Base-by-base conservation (phyloP, 1,139 yeast species). In the Scheffersomyces segobiensis region DNA sequence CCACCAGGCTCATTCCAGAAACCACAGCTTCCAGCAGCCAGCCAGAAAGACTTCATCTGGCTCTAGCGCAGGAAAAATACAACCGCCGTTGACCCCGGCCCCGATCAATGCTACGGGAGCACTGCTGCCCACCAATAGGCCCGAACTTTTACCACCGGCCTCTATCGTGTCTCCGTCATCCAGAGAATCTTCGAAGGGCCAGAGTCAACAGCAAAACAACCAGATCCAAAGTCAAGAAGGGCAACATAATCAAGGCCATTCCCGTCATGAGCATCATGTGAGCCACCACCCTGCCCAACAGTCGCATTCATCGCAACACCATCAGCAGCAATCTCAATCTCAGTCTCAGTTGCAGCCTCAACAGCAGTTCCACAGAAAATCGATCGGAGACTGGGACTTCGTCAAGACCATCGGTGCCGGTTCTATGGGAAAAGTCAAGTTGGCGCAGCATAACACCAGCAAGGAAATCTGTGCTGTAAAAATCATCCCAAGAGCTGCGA, bases 351-450 rank as follows among this genome's bases (percentile, higher is more conserved):
- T 61, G 51, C 62, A 51, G 55, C 61, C 60, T 18, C 76, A 69
- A 55, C 76, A 71, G 60, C 93, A 88, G 65, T 89, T 89, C 67
- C 93, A 93, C 71, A 85, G 98, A 63, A 88, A 89, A 62, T 84
- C 97, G 5, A 89, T 95, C 57, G 99, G 99, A 19, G 98, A 96
- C 65, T 95, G 99, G 99, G 96, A 91, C 67, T 93, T 95, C 66
- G 84, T 92, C 60, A 93, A 93, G 71, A 93, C 98, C 0, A 91
- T 95, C 54, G 99, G 99, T 55, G 97, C 98, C 4, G 99, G 99
- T 3, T 91, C 97, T 0, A 95, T 96, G 99, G 99, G 99, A 59
- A 96, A 95, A 73, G 99, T 95, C 55, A 96, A 96, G 73, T 80
- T 95, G 53, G 98, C 98, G 2, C 89, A 87, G 67, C 97, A 93